Base-by-base conservation (phyloP, 164 flowering plant species). In the Vitis amurensis region DNA sequence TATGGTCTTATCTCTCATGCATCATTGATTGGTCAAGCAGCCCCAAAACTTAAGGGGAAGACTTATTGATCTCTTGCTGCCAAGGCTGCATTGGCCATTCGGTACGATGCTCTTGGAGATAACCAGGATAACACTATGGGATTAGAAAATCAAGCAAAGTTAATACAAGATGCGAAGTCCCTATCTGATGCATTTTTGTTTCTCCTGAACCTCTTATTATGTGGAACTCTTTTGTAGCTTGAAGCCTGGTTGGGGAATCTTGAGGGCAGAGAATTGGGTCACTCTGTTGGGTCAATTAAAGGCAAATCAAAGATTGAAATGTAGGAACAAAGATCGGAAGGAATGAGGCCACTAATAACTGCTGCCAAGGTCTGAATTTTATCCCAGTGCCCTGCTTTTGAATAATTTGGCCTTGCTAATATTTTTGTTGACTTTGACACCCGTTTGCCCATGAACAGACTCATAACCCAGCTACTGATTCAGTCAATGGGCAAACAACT, bases 1-100 rank as follows among this genome's bases (percentile, higher is more conserved):
- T 95, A 95, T 74, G 99, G 99, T 29, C 93, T 95, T 52, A 88
- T 95, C 56, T 95, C 84, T 78, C 98, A 95, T 77, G 98, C 99
- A 48, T 92, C 99, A 9, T 79, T 93, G 75, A 86, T 92, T 74
- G 99, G 99, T 59, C 99, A 91, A 77, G 97, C 99, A 47, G 87
- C 94, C 7, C 93, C 98, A 2, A 91, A 93, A 69, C 73, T 82
- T 13, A 93, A 93, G 80, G 99, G 98, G 7, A 91, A 91, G 67
- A 91, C 92, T 60, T 87, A 97, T 63, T 78, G 98, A 14, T 91
- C 97, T 13, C 93, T 95, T 69, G 97, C 99, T 57, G 96, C 97
- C 0, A 95, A 95, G 79, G 64, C 90, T 77, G 94, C 94, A 10
- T 74, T 95, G 75, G 94, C 98, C 15, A 84, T 93, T 63, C 76